phyloP scores from a whole-genome alignment of 495 filamentous ascomycete genomes.

The Penicillium goetzii region DNA sequence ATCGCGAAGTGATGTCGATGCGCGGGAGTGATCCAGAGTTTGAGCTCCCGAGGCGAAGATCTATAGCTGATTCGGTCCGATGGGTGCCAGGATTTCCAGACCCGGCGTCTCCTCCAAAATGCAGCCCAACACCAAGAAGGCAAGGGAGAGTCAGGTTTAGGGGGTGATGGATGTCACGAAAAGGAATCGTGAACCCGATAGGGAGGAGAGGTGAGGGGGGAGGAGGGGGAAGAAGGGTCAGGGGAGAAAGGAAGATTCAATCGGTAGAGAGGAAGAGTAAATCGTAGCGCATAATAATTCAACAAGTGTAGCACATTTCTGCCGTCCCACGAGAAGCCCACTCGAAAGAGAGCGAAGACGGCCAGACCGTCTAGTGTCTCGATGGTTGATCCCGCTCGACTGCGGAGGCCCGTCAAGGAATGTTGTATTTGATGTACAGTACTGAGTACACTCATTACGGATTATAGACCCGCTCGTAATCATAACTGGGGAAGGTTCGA shows the following conservation, averaged over 20 bases:
- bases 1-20: not conserved
- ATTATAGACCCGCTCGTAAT: not conserved
- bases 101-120: not conserved
- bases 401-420: not conserved
- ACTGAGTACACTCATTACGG: not conserved
- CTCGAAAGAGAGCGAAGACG: constrained; percentile 24
- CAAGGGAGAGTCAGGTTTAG: not conserved
- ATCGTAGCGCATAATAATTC: constrained; percentile 8
- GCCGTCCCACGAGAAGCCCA: constrained; percentile 27
- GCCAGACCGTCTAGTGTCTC: not conserved
- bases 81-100: constrained; percentile 12
- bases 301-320: constrained; percentile 23
- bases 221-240: constrained; percentile 6
- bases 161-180: constrained; percentile 9
- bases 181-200: constrained; percentile 7
- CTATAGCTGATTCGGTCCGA: constrained; percentile 5
- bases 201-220: not conserved
- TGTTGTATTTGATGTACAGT: not conserved
- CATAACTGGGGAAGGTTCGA: not conserved
- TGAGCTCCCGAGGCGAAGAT: constrained; percentile 1
- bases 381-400: not conserved
- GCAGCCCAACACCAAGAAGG: not conserved
- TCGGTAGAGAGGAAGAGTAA: not conserved
- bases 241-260: constrained; percentile 1
- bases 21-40: constrained; percentile 1